Base-by-base conservation (phyloP, 441 rosid species). In the Adansonia rubrostipa region DNA sequence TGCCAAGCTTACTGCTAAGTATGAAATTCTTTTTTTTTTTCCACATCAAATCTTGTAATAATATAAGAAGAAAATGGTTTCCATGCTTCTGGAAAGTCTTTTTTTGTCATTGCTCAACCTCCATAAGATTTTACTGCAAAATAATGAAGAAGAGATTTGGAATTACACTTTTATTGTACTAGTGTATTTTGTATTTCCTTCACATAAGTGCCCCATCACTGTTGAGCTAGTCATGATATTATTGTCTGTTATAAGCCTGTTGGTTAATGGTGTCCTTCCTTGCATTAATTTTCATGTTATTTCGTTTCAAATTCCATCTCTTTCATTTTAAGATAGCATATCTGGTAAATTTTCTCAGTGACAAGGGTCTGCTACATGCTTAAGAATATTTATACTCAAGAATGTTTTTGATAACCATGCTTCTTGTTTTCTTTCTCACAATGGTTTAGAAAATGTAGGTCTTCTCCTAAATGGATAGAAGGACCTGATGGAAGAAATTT, bases 401-500 rank as follows among this genome's bases (percentile, higher is more conserved):
- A 36, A 36, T 5, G 20, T 17, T 44, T 17, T 33, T 53, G 40
- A 64, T 19, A 11, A 58, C 20, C 61, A 64, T 74, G 17, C 60
- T 42, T 50, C 17, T 75, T 20, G 1, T 5, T 53, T 73, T 57
- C 6, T 22, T 40, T 57, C 71, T 47, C 40, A 13, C 47, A 77
- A 62, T 51, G 72, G 48, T 44, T 60, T 45, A 71, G n/a, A 68
- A 42, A 47, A 44, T 28, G 73, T 85, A 93, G 97, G 75, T 86
- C 93, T 83, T 91, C 99, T 9, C 99, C 99, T 2, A 95, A 87
- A 81, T 88, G 89, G 81, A 86, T 93, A 74, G 98, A 95, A 89
- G 99, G 97, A 73, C 96, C 92, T 0, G 92, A 90, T 91, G 98
- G 98, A 73, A 79, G 93, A 77, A 93, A 89, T 74, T 82, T 97